These are phyloP conservation scores for Microdochium trichocladiopsis DNA, from an alignment of 2,329 filamentous ascomycete genomes.

Conservation along the genomic window DNA sequence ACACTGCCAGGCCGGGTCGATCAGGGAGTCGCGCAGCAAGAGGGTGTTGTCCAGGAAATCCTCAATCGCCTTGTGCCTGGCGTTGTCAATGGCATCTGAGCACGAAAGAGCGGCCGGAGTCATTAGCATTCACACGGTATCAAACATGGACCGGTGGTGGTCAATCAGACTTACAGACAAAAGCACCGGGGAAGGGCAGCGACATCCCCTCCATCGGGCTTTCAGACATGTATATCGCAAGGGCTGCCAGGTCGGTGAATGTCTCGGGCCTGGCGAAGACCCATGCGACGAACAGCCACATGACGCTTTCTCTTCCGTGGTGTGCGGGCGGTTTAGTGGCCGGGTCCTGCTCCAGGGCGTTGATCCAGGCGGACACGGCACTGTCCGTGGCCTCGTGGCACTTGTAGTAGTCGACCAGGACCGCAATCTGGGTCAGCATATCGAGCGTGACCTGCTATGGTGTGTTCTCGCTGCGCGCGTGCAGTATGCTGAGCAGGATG, in stretches of 20 bases:
- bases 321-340: not conserved
- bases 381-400: not conserved
- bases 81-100: not conserved
- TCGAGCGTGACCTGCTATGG: not conserved
- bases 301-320: not conserved
- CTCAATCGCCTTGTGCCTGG: not conserved
- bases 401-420: not conserved
- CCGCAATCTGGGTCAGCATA: not conserved
- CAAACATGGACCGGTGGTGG: no score
- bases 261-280: not conserved
- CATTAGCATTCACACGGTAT: not conserved
- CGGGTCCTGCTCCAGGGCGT: not conserved
- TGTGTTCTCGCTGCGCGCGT: not conserved
- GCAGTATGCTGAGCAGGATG: not conserved
- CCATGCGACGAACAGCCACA: not conserved
- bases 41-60: not conserved
- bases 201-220: not conserved
- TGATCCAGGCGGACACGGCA: not conserved
- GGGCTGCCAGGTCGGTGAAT: not conserved
- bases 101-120: not conserved
- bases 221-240: not conserved
- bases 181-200: not conserved
- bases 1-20: not conserved
- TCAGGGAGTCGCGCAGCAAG: not conserved
- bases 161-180: not conserved